A percentile compares a stretch with the other conserved stretches of the same genome.
Evolutionary conservation across 495 filamentous ascomycete genomes (phyloP).

Genomic region (Hyphodiscus hymeniophilus): DNA sequence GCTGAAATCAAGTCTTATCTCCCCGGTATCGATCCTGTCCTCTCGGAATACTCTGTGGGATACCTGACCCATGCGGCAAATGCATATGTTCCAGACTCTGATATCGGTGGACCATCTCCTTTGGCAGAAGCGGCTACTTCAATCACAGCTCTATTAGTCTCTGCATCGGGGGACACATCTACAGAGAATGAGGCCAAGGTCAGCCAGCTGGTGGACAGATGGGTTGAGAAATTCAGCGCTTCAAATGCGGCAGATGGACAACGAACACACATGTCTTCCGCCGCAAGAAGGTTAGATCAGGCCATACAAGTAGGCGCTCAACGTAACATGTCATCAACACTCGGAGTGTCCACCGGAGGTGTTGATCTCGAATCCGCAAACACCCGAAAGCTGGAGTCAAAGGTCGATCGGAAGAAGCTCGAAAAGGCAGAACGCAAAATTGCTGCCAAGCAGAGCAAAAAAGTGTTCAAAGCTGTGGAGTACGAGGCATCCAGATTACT

Average conservation of each 20-base stretch:
- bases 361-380: constrained; percentile 94
- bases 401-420: constrained; percentile 97
- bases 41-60: constrained; percentile 89
- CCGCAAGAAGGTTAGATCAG: constrained; percentile 83
- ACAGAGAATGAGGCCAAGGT: constrained; percentile 67
- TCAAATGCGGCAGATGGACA: constrained; percentile 66
- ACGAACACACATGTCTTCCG: constrained; percentile 56
- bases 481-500: constrained; percentile 93
- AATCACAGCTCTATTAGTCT: constrained; percentile 79
- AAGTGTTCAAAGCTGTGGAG: constrained; percentile 93
- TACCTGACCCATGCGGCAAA: constrained; percentile 91
- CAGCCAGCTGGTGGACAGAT: constrained; percentile 78
- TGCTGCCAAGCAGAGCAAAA: constrained; percentile 96
- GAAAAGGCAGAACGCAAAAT: constrained; percentile 99
- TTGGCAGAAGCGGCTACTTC: constrained; percentile 76
- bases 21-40: constrained; percentile 79
- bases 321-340: constrained; percentile 88
- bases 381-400: constrained; percentile 86
- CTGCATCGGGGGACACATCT: constrained; percentile 74
- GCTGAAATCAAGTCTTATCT: constrained; percentile 80
- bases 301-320: constrained; percentile 92
- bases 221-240: constrained; percentile 72
- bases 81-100: constrained; percentile 67
- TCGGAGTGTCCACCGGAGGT: constrained; percentile 73
- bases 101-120: constrained; percentile 58